phyloP scores from a whole-genome alignment of 257 asterid genomes.

The Scutellaria baicalensis region DNA sequence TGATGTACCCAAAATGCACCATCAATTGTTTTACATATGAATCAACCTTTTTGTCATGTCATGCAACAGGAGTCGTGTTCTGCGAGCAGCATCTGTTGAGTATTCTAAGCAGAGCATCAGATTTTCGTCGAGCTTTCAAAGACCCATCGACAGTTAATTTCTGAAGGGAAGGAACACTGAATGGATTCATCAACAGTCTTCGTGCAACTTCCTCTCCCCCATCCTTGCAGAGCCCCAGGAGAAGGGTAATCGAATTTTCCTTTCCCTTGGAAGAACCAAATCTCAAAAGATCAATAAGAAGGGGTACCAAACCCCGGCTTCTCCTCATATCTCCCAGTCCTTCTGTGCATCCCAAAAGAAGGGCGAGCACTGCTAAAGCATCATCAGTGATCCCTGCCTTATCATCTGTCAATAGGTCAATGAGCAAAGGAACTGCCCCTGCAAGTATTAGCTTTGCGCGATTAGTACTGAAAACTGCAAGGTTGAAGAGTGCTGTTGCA shows the following conservation, averaged over 20 bases:
- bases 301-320: slow-evolving; percentile 47
- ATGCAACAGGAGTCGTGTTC: slow-evolving; percentile 13
- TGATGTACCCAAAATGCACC: background rate
- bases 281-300: slow-evolving; percentile 77
- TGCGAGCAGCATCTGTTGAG: slow-evolving; percentile 73
- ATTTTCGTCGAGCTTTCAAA: slow-evolving; percentile 61
- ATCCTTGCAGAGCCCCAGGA: slow-evolving; percentile 71
- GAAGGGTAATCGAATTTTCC: slow-evolving; percentile 67
- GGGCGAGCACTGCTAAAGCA: slow-evolving; percentile 63
- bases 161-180: slow-evolving; percentile 73
- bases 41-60: background rate
- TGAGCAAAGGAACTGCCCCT: slow-evolving; percentile 71
- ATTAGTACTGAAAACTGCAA: slow-evolving; percentile 51
- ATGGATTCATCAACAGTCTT: slow-evolving; percentile 61
- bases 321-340: slow-evolving; percentile 66
- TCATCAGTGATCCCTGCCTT: slow-evolving; percentile 83
- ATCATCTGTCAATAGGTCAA: slow-evolving; percentile 62
- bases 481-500: slow-evolving; percentile 78
- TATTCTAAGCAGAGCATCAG: slow-evolving; percentile 80
- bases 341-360: slow-evolving; percentile 53
- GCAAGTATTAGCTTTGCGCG: slow-evolving; percentile 36
- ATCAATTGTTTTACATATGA: slow-evolving; percentile 13
- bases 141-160: slow-evolving; percentile 56
- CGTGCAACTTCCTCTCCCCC: slow-evolving; percentile 73
- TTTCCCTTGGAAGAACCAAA: slow-evolving; percentile 76